These are phyloP conservation scores for Conticribra weissflogii DNA, from an alignment of 108 stramenopile species.

Conservation along the genomic window DNA sequence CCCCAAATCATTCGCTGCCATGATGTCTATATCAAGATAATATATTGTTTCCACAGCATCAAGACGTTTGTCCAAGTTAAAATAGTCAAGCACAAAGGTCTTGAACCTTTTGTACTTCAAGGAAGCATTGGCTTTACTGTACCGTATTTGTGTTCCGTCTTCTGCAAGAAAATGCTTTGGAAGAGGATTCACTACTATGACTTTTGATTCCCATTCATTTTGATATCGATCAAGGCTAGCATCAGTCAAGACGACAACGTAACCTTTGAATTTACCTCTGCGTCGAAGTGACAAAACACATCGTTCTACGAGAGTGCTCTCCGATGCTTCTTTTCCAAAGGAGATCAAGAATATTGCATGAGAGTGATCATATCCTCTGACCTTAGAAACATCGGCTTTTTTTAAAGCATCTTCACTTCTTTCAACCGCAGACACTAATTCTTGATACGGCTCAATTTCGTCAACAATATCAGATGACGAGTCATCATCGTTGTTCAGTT, in stretches of 20 bases:
- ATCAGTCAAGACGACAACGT: conserved; percentile 53
- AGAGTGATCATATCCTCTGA: conserved; percentile 10
- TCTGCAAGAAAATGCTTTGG: conserved; percentile 39
- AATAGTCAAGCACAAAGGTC: conserved; percentile 56
- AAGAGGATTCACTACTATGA: conserved; percentile 55
- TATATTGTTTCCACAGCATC: conserved; percentile 42
- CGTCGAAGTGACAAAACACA: conserved; percentile 55
- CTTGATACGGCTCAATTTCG: too few species aligned
- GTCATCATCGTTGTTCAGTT: background rate
- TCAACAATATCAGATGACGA: background rate
- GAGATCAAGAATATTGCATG: conserved; percentile 53
- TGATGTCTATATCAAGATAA: conserved; percentile 60
- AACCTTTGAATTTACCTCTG: conserved; percentile 41
- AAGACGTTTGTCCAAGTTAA: conserved; percentile 36
- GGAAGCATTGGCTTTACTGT: conserved; percentile 33
- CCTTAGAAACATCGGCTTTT: background rate
- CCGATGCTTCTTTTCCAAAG: conserved; percentile 49
- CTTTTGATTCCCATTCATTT: conserved; percentile 39
- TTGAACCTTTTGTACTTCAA: conserved; percentile 55
- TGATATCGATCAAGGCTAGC: conserved; percentile 44
- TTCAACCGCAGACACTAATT: too few species aligned
- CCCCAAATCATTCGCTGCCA: conserved; percentile 41
- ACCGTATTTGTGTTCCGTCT: conserved; percentile 28
- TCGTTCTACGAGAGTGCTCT: conserved; percentile 53
- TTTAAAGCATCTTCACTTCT: too few species aligned